A percentile compares a stretch with the other conserved stretches of the same genome.
These are phyloP conservation scores for Annulohypoxylon moriforme DNA, from an alignment of 495 filamentous ascomycete species.

Conservation along the genomic window DNA sequence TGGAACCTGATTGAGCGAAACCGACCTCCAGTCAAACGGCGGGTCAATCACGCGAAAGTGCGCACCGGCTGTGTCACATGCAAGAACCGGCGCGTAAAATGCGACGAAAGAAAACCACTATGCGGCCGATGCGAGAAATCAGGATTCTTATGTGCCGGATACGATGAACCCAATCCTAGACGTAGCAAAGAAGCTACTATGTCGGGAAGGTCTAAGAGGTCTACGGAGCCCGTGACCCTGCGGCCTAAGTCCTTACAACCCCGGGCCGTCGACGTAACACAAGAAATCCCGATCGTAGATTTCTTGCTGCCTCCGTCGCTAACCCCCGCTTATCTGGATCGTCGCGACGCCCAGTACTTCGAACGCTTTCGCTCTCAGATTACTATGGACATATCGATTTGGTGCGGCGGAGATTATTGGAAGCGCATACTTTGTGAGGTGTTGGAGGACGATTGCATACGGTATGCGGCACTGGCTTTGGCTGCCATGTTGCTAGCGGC, in stretches of 20 bases:
- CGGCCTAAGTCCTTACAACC: slow-evolving; percentile 17
- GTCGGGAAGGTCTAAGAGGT: slow-evolving; percentile 3
- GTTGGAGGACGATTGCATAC: slow-evolving; percentile 31
- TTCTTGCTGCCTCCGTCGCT: slow-evolving; percentile 24
- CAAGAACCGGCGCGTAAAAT: slow-evolving; percentile 62
- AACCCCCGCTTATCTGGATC: slow-evolving; percentile 34
- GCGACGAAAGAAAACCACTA: slow-evolving; percentile 67
- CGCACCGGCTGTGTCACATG: slow-evolving; percentile 51
- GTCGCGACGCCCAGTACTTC: slow-evolving; percentile 43
- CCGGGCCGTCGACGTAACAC: background rate
- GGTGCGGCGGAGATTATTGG: slow-evolving; percentile 38
- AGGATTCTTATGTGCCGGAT: slow-evolving; percentile 66
- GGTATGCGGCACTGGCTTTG: slow-evolving; percentile 30
- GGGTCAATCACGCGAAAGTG: slow-evolving; percentile 44
- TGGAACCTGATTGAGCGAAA: slow-evolving; percentile 40
- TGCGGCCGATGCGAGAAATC: slow-evolving; percentile 66
- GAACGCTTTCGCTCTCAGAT: slow-evolving; percentile 36
- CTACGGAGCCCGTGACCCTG: background rate
- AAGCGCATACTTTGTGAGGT: slow-evolving; percentile 32
- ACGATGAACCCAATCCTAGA: slow-evolving; percentile 45
- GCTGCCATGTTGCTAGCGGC: slow-evolving; percentile 34
- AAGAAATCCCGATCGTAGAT: background rate
- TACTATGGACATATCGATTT: slow-evolving; percentile 23
- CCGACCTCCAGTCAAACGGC: slow-evolving; percentile 28
- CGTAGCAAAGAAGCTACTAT: slow-evolving; percentile 3